These are phyloP conservation scores for Verticillium isaacii DNA, from an alignment of 2,329 filamentous ascomycete species.

Conservation along the genomic window DNA sequence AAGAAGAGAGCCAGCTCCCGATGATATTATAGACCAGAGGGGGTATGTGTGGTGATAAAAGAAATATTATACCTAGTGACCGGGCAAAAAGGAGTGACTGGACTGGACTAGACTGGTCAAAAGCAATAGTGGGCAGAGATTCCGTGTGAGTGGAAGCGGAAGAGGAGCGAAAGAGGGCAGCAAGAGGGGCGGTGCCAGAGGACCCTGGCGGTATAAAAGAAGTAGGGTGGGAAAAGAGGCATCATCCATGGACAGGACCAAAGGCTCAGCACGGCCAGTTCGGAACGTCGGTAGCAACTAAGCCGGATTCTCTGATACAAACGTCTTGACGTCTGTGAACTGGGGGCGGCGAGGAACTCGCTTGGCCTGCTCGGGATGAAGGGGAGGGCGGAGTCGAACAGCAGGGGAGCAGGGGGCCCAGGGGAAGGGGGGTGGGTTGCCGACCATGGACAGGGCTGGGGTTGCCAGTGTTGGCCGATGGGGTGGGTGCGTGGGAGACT, in stretches of 20 bases:
- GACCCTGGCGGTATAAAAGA: conserved; percentile 49
- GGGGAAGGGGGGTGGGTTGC: conserved; percentile 1
- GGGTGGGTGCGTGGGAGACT: conserved; percentile 29
- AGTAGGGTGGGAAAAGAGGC: conserved; percentile 35
- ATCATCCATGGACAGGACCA: conserved; percentile 30
- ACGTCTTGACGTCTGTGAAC: conserved; percentile 27
- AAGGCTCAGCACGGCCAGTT: conserved; percentile 38
- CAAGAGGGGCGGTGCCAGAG: conserved; percentile 42
- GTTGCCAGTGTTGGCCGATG: conserved; percentile 37
- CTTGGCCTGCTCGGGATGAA: conserved; percentile 7
- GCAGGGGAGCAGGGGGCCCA: not conserved
- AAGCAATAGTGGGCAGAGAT: conserved; percentile 28
- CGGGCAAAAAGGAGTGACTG: conserved; percentile 45
- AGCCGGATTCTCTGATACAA: conserved; percentile 46
- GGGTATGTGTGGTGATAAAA: conserved; percentile 30
- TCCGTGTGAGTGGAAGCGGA: conserved; percentile 37
- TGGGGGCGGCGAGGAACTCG: conserved; percentile 6
- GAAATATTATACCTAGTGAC: conserved; percentile 7
- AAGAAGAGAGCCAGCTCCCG: conserved; percentile 52
- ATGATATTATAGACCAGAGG: conserved; percentile 34
- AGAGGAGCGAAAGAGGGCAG: conserved; percentile 33
- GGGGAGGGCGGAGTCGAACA: conserved; percentile 16
- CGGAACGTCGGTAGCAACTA: conserved; percentile 47
- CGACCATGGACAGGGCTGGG: conserved; percentile 17
- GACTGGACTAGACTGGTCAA: conserved; percentile 20